phyloP scores from a whole-genome alignment of 176 grass and related monocot genomes.

The Zizania latifolia region DNA sequence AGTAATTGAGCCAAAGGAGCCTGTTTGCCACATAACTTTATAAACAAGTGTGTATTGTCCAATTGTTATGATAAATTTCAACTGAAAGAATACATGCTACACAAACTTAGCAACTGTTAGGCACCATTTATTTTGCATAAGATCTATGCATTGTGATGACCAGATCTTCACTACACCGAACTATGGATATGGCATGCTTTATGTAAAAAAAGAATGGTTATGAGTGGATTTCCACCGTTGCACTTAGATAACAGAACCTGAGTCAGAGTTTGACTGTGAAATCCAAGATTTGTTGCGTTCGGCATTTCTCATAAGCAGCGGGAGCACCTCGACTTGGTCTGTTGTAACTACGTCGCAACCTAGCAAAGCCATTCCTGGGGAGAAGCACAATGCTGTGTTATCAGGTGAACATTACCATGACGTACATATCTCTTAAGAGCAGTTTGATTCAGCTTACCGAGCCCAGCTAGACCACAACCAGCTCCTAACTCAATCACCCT shows the following conservation, averaged over 20 bases:
- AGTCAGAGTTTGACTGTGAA: slow-evolving; percentile 59
- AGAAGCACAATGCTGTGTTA: neutral
- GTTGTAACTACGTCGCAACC: slow-evolving; percentile 79
- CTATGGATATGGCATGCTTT: neutral
- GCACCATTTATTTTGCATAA: neutral
- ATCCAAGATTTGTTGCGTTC: slow-evolving; percentile 84
- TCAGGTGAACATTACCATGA: neutral
- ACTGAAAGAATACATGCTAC: neutral
- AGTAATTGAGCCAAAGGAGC: slow-evolving; percentile 53
- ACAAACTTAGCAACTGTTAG: neutral
- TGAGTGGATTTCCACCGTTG: neutral
- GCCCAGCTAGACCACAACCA: slow-evolving; percentile 87
- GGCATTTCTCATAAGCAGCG: slow-evolving; percentile 81
- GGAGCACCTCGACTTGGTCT: slow-evolving; percentile 84
- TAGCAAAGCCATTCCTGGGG: slow-evolving; percentile 80
- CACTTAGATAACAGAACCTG: slow-evolving; percentile 45
- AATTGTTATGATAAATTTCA: neutral
- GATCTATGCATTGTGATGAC: neutral
- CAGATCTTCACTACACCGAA: neutral
- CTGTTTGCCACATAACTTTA: slow-evolving; percentile 24
- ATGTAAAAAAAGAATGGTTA: neutral
- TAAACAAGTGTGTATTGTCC: neutral
- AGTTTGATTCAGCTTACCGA: slow-evolving; percentile 40
- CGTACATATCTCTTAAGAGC: neutral
- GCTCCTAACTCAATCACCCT: slow-evolving; percentile 81